These are phyloP conservation scores for Hymenoscyphus infarciens DNA, from an alignment of 2,329 filamentous ascomycete species.

Conservation along the genomic window DNA sequence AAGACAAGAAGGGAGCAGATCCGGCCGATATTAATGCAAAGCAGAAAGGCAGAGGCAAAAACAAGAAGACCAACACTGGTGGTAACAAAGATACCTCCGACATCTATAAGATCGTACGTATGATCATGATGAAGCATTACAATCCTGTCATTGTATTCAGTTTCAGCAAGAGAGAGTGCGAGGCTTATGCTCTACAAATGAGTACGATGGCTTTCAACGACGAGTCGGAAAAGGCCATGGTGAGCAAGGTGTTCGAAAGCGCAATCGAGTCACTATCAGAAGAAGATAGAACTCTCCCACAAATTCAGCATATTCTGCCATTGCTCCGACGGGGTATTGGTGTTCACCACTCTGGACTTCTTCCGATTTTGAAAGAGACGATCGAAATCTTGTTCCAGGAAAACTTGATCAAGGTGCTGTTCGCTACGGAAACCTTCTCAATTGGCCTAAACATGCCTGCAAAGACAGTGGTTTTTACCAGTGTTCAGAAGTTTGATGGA, in stretches of 20 bases:
- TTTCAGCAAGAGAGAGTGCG: constrained; percentile 97
- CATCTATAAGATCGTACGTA: constrained; percentile 96
- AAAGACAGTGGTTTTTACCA: constrained; percentile 98
- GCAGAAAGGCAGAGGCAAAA: constrained; percentile 81
- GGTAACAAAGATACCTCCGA: constrained; percentile 70
- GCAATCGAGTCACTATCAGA: constrained; percentile 91
- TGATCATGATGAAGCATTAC: constrained; percentile 97
- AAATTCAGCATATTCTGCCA: constrained; percentile 87
- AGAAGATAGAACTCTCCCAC: constrained; percentile 81
- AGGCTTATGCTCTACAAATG: constrained; percentile 83
- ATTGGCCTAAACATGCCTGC: constrained; percentile 99
- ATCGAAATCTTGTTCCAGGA: constrained; percentile 99
- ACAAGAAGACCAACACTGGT: constrained; percentile 89
- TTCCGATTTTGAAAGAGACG: constrained; percentile 96
- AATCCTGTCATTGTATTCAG: constrained; percentile 99
- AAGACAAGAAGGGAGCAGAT: constrained; percentile 82
- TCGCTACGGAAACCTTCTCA: constrained; percentile 97
- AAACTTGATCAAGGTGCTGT: constrained; percentile 94
- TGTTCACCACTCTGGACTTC: constrained; percentile 91
- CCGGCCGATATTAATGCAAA: constrained; percentile 75
- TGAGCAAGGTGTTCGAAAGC: constrained; percentile 87
- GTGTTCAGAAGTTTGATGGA: constrained; percentile 93
- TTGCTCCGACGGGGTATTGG: constrained; percentile 88
- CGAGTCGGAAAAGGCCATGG: constrained; percentile 91
- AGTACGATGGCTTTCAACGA: constrained; percentile 91